Conservation (phyloP, 208 protist genomes). For the Trypanosoma cruzi region DNA sequence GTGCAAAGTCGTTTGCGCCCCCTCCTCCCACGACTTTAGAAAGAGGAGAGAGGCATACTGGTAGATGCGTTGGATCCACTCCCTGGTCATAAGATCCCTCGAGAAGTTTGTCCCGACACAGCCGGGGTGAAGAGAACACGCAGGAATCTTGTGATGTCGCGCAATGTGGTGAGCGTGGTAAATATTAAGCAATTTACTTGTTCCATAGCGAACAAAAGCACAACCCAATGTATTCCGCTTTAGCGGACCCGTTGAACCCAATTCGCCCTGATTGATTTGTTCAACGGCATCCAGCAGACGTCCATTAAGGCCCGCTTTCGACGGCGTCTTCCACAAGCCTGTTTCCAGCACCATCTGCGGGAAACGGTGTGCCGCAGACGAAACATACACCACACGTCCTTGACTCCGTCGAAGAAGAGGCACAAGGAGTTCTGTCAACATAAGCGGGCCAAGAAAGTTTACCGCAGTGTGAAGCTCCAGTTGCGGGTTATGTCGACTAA, state of each 20-base stretch:
- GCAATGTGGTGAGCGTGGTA: constrained; percentile 84
- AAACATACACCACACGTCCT: constrained; percentile 85
- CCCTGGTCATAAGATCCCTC: constrained; percentile 41
- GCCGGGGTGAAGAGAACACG: constrained; percentile 83
- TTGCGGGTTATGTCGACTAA: constrained; percentile 45
- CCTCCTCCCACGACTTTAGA: constrained; percentile 70
- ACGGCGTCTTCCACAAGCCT: constrained; percentile 3
- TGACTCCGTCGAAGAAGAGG: constrained; percentile 61
- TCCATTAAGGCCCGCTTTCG: constrained; percentile 28
- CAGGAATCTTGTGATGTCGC: constrained; percentile 48
- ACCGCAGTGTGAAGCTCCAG: constrained; percentile 84
- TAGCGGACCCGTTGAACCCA: constrained; percentile 44
- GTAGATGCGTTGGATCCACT: constrained; percentile 34
- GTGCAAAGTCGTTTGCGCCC: constrained; percentile 87
- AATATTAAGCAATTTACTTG: constrained; percentile 86
- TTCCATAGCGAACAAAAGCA: constrained; percentile 79
- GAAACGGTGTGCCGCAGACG: constrained; percentile 76
- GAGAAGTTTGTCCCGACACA: constrained; percentile 77
- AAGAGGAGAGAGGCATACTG: constrained; percentile 46
- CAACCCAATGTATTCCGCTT: constrained; percentile 13
- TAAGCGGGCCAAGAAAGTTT: constrained; percentile 83
- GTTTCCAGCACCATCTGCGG: constrained; percentile 53
- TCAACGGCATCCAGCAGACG: constrained; percentile 59
- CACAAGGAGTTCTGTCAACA: constrained; percentile 86
- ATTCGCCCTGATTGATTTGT: constrained; percentile 59